Evolutionary conservation across 208 protist species (phyloP).

Genomic region (Acanthamoeba rhysodes): DNA sequence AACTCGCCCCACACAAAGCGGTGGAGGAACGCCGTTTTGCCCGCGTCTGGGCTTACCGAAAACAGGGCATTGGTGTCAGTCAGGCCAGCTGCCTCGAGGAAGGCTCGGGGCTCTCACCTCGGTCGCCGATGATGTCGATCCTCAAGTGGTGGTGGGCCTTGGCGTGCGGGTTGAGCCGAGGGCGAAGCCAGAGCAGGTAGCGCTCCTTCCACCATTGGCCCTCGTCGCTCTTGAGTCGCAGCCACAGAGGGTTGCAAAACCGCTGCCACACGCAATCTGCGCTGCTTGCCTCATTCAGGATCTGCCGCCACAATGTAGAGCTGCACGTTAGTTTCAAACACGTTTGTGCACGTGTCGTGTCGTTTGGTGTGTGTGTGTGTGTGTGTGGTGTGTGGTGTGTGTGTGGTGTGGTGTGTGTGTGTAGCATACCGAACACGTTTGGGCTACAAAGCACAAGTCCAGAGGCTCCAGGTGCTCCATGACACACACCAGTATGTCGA

Average conservation of each 20-base stretch:
- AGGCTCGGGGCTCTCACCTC: no score
- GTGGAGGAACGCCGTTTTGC: neutral
- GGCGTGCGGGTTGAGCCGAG: neutral
- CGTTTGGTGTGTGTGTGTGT: no score
- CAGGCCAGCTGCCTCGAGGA: no score
- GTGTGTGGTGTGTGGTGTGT: no score
- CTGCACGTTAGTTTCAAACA: no score
- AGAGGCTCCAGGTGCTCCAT: neutral
- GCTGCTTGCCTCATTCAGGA: constrained; percentile 19
- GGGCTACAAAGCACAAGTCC: neutral
- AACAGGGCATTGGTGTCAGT: no score
- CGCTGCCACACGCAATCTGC: neutral
- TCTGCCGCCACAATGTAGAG: neutral
- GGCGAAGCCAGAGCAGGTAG: neutral
- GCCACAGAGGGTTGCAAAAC: neutral
- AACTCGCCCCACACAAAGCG: neutral
- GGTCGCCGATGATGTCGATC: neutral
- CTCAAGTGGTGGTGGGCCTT: neutral
- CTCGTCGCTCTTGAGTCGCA: neutral
- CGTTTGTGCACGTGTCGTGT: no score
- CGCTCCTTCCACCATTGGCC: constrained; percentile 14
- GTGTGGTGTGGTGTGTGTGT: neutral
- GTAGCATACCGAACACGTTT: neutral
- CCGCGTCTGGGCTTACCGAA: no score
- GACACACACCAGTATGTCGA: neutral